phyloP scores from a whole-genome alignment of 805 yeast genomes.

The Kluyveromyces lactis region DNA sequence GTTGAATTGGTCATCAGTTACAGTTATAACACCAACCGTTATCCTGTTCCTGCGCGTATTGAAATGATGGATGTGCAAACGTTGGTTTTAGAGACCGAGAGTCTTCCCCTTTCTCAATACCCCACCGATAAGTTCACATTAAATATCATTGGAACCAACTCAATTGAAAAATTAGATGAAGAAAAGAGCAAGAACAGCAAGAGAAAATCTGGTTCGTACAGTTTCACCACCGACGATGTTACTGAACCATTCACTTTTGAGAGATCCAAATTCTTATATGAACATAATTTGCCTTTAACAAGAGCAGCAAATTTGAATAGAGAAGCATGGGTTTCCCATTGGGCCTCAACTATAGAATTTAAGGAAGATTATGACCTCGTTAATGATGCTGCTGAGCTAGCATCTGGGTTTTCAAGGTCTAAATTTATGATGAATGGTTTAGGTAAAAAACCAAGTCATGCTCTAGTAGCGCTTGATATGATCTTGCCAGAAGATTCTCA shows the following conservation, averaged over 20 bases:
- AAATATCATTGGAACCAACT: constrained; percentile 24
- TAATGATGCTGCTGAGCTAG: constrained; percentile 66
- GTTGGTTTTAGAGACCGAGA: constrained; percentile 44
- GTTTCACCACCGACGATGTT: constrained; percentile 50
- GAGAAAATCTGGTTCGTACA: constrained; percentile 30
- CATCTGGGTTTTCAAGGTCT: constrained; percentile 67
- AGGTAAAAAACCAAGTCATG: constrained; percentile 44
- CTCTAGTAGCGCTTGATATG: constrained; percentile 53
- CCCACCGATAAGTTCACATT: constrained; percentile 46
- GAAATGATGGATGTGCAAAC: constrained; percentile 54
- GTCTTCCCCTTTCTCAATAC: constrained; percentile 56
- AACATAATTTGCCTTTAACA: constrained; percentile 57
- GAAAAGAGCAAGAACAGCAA: constrained; percentile 32
- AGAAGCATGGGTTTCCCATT: constrained; percentile 83
- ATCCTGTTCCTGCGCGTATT: constrained; percentile 59
- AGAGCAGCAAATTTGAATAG: constrained; percentile 55
- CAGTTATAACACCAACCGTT: constrained; percentile 38
- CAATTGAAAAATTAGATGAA: constrained; percentile 17
- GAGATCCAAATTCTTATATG: constrained; percentile 52
- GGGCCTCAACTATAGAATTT: constrained; percentile 61
- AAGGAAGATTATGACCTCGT: constrained; percentile 81
- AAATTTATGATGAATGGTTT: constrained; percentile 58
- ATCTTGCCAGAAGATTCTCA: constrained; percentile 41
- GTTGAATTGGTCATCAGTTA: constrained; percentile 41
- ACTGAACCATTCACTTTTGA: constrained; percentile 37